Conservation (phyloP, 495 filamentous ascomycete genomes). For the Daldinia bambusicola region DNA sequence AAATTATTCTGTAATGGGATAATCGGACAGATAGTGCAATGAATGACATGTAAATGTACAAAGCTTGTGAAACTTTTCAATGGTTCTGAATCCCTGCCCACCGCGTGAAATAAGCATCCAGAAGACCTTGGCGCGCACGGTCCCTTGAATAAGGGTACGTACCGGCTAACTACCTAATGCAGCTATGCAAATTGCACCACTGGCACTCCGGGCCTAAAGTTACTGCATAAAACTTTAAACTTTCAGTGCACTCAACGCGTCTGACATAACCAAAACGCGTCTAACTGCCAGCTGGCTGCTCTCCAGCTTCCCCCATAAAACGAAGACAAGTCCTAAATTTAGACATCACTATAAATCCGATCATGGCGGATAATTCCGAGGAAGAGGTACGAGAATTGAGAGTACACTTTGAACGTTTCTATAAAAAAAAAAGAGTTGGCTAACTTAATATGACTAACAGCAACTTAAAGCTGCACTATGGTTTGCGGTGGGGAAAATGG, state of each 20-base stretch:
- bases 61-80: conserved; percentile 27
- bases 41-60: conserved; percentile 4
- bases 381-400: conserved; percentile 47
- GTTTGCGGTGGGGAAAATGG: conserved; percentile 87
- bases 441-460: conserved; percentile 54
- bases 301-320: background rate
- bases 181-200: background rate
- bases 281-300: background rate
- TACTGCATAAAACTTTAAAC: conserved; percentile 14
- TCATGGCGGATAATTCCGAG: conserved; percentile 48
- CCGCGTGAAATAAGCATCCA: conserved; percentile 31
- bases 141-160: background rate
- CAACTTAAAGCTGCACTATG: conserved; percentile 94
- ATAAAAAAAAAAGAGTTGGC: conserved; percentile 3
- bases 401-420: background rate
- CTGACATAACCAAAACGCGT: conserved; percentile 32
- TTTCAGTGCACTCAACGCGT: conserved; percentile 15
- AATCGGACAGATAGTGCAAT: background rate
- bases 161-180: background rate
- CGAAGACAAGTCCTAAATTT: conserved; percentile 12
- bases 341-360: background rate
- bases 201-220: conserved; percentile 8
- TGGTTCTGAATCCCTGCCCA: conserved; percentile 10
- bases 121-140: conserved; percentile 15
- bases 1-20: background rate